Conservation (phyloP, 257 asterid species). For the Solanum dulcamara region DNA sequence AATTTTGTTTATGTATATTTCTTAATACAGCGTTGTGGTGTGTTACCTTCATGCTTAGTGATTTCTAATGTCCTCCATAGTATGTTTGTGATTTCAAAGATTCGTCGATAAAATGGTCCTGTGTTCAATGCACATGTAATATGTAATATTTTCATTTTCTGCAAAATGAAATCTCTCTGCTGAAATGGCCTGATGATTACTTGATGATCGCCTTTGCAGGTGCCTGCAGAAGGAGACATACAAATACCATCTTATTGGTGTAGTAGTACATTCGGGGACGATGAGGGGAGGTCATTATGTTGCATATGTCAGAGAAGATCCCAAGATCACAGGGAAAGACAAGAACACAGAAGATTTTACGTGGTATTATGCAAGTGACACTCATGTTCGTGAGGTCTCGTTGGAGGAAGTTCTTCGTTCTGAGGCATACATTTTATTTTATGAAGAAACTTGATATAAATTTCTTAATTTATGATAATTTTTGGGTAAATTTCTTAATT, state of each 20-base stretch:
- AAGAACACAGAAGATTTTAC: slow-evolving; percentile 9
- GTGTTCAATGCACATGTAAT: not conserved
- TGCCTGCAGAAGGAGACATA: slow-evolving; percentile 20
- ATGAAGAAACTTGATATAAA: slow-evolving; percentile 43
- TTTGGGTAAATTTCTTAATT: not conserved
- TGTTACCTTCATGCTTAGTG: not conserved
- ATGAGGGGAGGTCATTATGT: slow-evolving; percentile 90
- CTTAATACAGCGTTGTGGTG: not conserved
- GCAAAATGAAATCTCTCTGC: not conserved
- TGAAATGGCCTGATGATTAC: not conserved
- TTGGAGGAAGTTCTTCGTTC: slow-evolving; percentile 50
- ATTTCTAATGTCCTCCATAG: not conserved
- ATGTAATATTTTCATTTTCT: not conserved
- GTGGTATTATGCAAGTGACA: slow-evolving; percentile 80
- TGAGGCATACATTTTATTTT: slow-evolving; percentile 80
- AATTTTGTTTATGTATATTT: not conserved
- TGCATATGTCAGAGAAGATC: slow-evolving; percentile 56
- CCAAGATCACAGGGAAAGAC: slow-evolving; percentile 2
- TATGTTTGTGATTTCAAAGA: not conserved
- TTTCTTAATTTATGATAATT: not conserved
- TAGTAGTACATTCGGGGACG: slow-evolving; percentile 71
- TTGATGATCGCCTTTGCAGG: slow-evolving; percentile 12
- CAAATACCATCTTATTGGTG: slow-evolving; percentile 50
- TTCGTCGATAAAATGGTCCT: not conserved
- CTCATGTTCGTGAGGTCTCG: slow-evolving; percentile 47